Percentiles rank a stretch among this genome's conserved stretches.
Conservation (phyloP, 2,329 filamentous ascomycete genomes). For the Hymenoscyphus salicellus region DNA sequence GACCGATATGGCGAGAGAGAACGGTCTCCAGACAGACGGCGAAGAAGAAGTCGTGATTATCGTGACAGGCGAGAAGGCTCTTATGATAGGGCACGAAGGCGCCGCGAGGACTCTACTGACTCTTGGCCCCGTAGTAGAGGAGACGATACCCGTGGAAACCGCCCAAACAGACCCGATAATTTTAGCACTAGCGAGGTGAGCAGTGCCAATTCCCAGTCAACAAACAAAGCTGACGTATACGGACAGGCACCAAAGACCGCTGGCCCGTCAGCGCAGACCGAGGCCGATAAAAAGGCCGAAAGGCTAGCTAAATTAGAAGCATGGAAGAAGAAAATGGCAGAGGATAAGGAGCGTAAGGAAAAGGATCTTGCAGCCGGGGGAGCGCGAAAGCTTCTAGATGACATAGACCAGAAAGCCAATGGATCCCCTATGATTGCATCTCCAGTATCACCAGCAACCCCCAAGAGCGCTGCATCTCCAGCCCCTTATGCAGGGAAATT, state of each 20-base stretch:
- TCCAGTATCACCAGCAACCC: constrained; percentile 50
- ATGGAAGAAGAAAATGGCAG: constrained; percentile 85
- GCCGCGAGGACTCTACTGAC: constrained; percentile 70
- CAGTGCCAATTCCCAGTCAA: constrained; percentile 19
- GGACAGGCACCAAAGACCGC: constrained; percentile 53
- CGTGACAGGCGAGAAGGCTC: constrained; percentile 71
- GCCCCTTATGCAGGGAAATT: constrained; percentile 73
- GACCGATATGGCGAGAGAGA: constrained; percentile 56
- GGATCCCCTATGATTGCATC: constrained; percentile 43
- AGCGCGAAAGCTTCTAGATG: constrained; percentile 64
- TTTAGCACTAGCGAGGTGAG: constrained; percentile 57
- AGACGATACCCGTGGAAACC: constrained; percentile 60
- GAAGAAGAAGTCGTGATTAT: constrained; percentile 62
- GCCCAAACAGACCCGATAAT: constrained; percentile 47
- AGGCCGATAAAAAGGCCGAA: constrained; percentile 76
- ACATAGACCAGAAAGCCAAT: constrained; percentile 69
- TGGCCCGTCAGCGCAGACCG: constrained; percentile 53
- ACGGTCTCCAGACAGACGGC: constrained; percentile 55
- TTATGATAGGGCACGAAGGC: constrained; percentile 61
- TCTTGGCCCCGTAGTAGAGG: constrained; percentile 63
- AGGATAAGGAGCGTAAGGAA: constrained; percentile 70
- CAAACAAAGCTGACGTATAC: constrained; percentile 16
- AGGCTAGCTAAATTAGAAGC: constrained; percentile 78
- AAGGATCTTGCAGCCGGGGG: constrained; percentile 64
- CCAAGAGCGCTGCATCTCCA: constrained; percentile 50